Percentiles rank a stretch among this genome's conserved stretches.
Conservation (phyloP, 116 monocot genomes). For the Cymodocea nodosa region DNA sequence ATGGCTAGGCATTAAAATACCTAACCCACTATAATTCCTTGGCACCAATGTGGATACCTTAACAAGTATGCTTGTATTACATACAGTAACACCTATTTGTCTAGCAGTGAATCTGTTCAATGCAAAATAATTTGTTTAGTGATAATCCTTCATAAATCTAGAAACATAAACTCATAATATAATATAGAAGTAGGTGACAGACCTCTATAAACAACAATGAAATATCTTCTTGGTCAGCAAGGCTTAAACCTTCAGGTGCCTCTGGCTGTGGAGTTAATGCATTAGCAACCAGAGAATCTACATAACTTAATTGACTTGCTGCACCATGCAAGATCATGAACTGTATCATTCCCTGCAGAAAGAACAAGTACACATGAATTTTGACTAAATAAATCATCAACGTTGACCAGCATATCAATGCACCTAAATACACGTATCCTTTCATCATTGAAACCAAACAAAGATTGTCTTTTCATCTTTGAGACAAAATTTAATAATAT, state of each 20-base stretch:
- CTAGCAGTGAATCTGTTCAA: too few species aligned
- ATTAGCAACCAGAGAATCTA: constrained; percentile 2
- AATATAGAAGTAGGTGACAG: not conserved
- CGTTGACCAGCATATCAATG: not conserved
- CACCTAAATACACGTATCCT: too few species aligned
- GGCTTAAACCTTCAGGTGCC: constrained; percentile 5
- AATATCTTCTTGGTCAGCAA: constrained; percentile 4
- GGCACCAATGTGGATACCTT: too few species aligned
- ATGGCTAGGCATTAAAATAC: too few species aligned
- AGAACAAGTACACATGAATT: not conserved
- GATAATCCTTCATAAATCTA: not conserved
- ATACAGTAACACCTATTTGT: too few species aligned
- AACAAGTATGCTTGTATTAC: too few species aligned
- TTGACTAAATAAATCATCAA: not conserved
- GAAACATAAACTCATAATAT: not conserved
- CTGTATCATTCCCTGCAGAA: constrained; percentile 10
- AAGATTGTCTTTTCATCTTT: too few species aligned
- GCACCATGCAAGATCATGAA: constrained; percentile 12
- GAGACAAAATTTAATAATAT: too few species aligned
- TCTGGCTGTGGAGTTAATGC: constrained; percentile 1
- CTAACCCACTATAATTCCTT: too few species aligned
- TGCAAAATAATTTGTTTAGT: too few species aligned
- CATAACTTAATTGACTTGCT: constrained; percentile 4
- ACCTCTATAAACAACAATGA: constrained; percentile 15
- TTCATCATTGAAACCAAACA: too few species aligned